phyloP scores from a whole-genome alignment of 2,329 filamentous ascomycete species.

The Aspergillus puulaauensis region DNA sequence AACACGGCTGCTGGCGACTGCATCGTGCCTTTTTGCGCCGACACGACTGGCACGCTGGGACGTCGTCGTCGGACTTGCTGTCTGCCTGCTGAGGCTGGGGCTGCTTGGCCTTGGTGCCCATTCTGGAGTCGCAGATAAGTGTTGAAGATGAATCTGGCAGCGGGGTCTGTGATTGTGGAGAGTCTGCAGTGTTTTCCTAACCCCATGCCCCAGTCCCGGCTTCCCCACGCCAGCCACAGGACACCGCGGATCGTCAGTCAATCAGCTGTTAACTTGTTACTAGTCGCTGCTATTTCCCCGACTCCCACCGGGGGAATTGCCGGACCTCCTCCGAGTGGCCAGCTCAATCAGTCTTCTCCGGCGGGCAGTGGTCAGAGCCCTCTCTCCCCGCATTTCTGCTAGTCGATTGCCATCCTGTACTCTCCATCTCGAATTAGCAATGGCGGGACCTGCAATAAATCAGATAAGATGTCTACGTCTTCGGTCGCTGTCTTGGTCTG shows the following conservation, averaged over 20 bases:
- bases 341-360: too few relatives aligned
- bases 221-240: neutral
- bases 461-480: too few relatives aligned
- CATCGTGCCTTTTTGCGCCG: conserved; percentile 49
- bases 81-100: neutral
- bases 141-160: neutral
- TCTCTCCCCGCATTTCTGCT: too few relatives aligned
- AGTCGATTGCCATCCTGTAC: too few relatives aligned
- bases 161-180: neutral
- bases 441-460: too few relatives aligned
- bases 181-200: too few relatives aligned
- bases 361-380: too few relatives aligned
- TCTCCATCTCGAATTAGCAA: too few relatives aligned
- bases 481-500: too few relatives aligned
- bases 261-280: too few relatives aligned
- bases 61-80: conserved; percentile 13
- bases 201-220: neutral
- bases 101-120: neutral
- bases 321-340: neutral
- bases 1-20: conserved; percentile 44
- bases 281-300: too few relatives aligned
- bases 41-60: conserved; percentile 42
- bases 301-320: neutral
- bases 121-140: neutral
- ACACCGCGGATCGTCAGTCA: neutral